These are phyloP conservation scores for Santalum album DNA, from an alignment of 164 flowering plant genomes.

Conservation along the genomic window DNA sequence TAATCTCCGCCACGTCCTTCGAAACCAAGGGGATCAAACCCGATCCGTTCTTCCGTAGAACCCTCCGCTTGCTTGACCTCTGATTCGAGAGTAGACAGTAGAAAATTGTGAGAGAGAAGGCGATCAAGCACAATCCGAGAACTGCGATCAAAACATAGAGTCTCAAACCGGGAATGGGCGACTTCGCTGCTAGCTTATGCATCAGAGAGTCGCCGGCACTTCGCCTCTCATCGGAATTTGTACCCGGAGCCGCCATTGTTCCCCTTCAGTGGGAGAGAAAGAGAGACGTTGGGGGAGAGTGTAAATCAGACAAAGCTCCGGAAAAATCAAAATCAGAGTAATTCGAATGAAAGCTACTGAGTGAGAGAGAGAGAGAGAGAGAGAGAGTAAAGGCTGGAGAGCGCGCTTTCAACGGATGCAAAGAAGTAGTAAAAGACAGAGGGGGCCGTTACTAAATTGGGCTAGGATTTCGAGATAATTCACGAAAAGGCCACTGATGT, in stretches of 20 bases:
- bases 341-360: no score
- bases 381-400: neutral
- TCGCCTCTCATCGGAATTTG: neutral
- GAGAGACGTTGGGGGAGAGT: neutral
- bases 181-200: slow-evolving; percentile 17
- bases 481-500: slow-evolving; percentile 15
- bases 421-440: neutral
- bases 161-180: slow-evolving; percentile 34
- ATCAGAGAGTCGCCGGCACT: slow-evolving; percentile 5
- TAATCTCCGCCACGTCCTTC: slow-evolving; percentile 37
- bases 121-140: slow-evolving; percentile 13
- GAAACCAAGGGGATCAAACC: slow-evolving; percentile 41
- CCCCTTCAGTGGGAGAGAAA: neutral
- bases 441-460: neutral
- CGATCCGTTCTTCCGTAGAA: slow-evolving; percentile 27
- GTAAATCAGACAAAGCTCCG: neutral
- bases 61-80: slow-evolving; percentile 25
- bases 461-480: neutral
- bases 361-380: neutral
- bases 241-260: neutral
- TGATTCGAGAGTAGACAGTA: slow-evolving; percentile 25
- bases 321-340: neutral
- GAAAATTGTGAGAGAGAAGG: slow-evolving; percentile 16
- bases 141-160: slow-evolving; percentile 37
- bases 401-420: neutral